Percentiles rank a stretch among this genome's conserved stretches.
These are phyloP conservation scores for Naganishia randhawae DNA, from an alignment of 768 basidiomycete genomes.

Conservation along the genomic window DNA sequence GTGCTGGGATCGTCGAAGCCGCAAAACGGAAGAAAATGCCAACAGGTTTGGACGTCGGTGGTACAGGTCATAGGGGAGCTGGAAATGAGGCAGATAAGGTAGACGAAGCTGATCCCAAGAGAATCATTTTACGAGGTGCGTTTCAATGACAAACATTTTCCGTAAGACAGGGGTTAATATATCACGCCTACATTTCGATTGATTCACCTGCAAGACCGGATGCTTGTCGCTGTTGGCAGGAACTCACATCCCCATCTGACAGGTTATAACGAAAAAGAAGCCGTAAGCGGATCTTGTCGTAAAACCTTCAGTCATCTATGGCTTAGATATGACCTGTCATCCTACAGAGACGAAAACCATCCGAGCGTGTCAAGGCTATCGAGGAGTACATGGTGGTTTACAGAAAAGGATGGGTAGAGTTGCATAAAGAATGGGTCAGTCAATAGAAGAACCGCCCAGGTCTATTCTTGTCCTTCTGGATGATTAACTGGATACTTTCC, in stretches of 20 bases:
- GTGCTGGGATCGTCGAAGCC: slow-evolving; percentile 60
- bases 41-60: not conserved
- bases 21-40: slow-evolving; percentile 30
- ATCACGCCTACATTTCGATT: too few species aligned
- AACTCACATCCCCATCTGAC: slow-evolving; percentile 54
- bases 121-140: not conserved
- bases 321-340: slow-evolving; percentile 55
- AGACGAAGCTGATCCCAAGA: slow-evolving; percentile 26
- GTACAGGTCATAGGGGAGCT: not conserved
- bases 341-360: slow-evolving; percentile 61
- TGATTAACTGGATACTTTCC: not conserved
- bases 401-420: slow-evolving; percentile 70
- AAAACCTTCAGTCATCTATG: slow-evolving; percentile 42
- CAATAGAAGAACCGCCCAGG: too few species aligned
- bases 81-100: slow-evolving; percentile 17
- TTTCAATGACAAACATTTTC: not conserved
- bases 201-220: slow-evolving; percentile 73
- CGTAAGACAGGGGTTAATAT: too few species aligned
- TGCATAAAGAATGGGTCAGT: slow-evolving; percentile 80
- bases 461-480: not conserved
- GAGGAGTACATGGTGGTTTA: slow-evolving; percentile 82
- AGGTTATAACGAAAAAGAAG: slow-evolving; percentile 36
- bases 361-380: slow-evolving; percentile 59
- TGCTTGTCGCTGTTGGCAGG: slow-evolving; percentile 75
- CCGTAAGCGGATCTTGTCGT: slow-evolving; percentile 26